Base-by-base conservation (phyloP, 1,284 basidiomycete species). In the Sporisorium exsertum region DNA sequence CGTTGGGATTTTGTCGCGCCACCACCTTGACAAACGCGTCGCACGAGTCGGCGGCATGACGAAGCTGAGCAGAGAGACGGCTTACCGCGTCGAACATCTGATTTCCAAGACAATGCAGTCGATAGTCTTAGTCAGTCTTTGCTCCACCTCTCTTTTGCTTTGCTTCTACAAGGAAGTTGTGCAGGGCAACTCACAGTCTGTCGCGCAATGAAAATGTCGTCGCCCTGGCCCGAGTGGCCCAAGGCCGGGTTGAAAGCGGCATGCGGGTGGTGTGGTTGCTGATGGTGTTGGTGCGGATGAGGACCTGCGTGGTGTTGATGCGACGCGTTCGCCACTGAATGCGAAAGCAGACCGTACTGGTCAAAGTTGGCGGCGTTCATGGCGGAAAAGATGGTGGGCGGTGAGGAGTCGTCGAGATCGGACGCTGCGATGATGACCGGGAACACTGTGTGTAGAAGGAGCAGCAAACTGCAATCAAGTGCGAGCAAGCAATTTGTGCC, bases 31-130 rank as follows among this genome's bases (percentile, higher is more conserved):
- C 71, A 59, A 81, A 79, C 10, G 68, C 69, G 42, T 81, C 79
- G 47, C 74, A 79, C 63, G 65, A 60, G 43, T 73, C 70, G 10
- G 79, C 77, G 9, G 79, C 79, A 50, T 77, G 72, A 4, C 79
- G 71, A 29, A 81, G 59, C 47, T 76, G 73, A 13, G 58, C 65
- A 33, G 79, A 79, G 18, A 79, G 68, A 10, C 73, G 77, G 56
- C 72, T 74, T 24, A 79, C 68, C 40, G 74, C 60, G 20, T 78
- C 74, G 54, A 79, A 70, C 75, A 79, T 78, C 77, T 80, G 58
- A 10, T 5, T 9, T 5, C 6, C 26, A 49, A 22, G 15, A 37
- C 37, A 26, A 50, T 6, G n/a, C 49, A 20, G 26, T 27, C 1
- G 16, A 18, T n/a, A 10, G 27, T 32, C 2, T 18, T 27, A 8